Evolutionary conservation across 331 rosid species (phyloP).

Genomic region (Malus hybrid): DNA sequence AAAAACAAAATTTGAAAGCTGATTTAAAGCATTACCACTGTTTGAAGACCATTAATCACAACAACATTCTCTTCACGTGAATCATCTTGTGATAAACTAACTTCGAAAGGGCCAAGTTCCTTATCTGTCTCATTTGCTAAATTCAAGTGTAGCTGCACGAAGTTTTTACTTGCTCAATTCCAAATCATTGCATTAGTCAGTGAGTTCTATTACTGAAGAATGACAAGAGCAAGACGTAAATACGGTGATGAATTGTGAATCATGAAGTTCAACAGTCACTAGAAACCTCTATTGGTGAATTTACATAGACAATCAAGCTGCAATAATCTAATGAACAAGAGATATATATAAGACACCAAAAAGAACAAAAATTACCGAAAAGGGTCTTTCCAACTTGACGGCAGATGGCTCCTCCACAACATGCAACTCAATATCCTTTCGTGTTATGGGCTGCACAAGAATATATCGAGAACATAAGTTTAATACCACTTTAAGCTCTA

Average conservation of each 20-base stretch:
- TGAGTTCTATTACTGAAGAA: conserved; percentile 5
- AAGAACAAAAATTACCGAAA: conserved; percentile 43
- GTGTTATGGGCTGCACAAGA: conserved; percentile 70
- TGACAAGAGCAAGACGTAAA: conserved; percentile 2
- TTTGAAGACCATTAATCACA: conserved; percentile 79
- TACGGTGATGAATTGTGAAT: not conserved
- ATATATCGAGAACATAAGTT: conserved; percentile 18
- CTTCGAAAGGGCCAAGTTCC: conserved; percentile 85
- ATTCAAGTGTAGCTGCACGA: conserved; percentile 64
- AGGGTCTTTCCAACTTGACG: conserved; percentile 70
- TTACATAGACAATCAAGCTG: conserved; percentile 9
- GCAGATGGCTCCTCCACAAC: conserved; percentile 62
- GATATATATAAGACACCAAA: conserved; percentile 2
- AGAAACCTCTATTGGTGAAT: not conserved
- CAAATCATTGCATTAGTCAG: not conserved
- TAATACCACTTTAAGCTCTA: conserved; percentile 2
- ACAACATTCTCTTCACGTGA: conserved; percentile 50
- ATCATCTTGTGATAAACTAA: conserved; percentile 50
- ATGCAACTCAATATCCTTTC: conserved; percentile 79
- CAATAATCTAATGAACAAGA: not conserved
- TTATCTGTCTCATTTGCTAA: conserved; percentile 66
- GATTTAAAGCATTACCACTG: conserved; percentile 42
- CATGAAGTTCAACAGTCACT: conserved; percentile 13
- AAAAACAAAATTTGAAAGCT: not conserved
- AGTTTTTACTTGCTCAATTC: conserved; percentile 27